Evolutionary conservation across 2,329 filamentous ascomycete genomes (phyloP).

Genomic region (Fusarium sp.): DNA sequence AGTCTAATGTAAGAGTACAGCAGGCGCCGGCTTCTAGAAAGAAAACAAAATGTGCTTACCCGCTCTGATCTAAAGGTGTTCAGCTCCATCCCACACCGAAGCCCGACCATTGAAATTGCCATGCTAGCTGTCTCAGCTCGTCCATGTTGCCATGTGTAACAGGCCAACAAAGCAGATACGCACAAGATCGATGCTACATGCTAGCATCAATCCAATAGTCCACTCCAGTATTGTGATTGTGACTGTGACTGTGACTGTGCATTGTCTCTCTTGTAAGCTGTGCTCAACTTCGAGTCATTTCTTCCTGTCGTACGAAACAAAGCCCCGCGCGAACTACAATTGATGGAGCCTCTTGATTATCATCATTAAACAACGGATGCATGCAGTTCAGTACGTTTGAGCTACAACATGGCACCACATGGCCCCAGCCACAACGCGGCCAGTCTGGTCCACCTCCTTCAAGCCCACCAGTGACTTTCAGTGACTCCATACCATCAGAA

Average conservation of each 20-base stretch:
- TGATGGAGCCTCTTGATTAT: constrained; percentile 6
- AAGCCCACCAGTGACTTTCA: neutral
- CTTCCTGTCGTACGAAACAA: constrained; percentile 24
- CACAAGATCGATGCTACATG: constrained; percentile 34
- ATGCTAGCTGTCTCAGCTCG: constrained; percentile 30
- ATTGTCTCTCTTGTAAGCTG: constrained; percentile 4
- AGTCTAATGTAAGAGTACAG: too few species aligned
- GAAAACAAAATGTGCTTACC: neutral
- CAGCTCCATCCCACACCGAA: constrained; percentile 7
- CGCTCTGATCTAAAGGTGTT: constrained; percentile 3
- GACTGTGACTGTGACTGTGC: neutral
- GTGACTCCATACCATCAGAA: neutral
- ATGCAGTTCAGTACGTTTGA: constrained; percentile 7
- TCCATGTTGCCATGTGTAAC: constrained; percentile 20
- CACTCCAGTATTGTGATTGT: constrained; percentile 4
- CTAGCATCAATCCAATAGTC: constrained; percentile 5
- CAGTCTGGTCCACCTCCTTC: constrained; percentile 11
- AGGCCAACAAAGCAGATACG: constrained; percentile 17
- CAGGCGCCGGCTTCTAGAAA: neutral
- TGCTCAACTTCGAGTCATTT: constrained; percentile 30
- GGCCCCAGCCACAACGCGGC: constrained; percentile 16
- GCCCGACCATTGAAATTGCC: constrained; percentile 2
- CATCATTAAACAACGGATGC: constrained; percentile 11
- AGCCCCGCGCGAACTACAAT: constrained; percentile 2
- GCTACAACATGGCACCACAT: constrained; percentile 36